Evolutionary conservation across 2,329 filamentous ascomycete species (phyloP).

Genomic region (Fusarium liriodendri): DNA sequence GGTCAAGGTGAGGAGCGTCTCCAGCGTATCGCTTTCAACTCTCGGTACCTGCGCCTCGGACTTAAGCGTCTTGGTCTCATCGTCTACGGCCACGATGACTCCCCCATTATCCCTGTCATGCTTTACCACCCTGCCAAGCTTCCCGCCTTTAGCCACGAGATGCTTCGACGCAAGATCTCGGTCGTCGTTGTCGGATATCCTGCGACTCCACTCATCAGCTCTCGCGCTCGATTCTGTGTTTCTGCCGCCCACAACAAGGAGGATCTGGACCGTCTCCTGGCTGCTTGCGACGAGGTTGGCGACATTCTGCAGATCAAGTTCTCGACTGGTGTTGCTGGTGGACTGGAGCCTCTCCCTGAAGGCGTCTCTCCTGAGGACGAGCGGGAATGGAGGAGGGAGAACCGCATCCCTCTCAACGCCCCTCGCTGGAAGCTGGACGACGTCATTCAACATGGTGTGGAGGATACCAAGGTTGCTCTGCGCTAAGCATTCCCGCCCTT

Average conservation of each 20-base stretch:
- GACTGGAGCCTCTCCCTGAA: slow-evolving; percentile 79
- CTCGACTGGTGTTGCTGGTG: slow-evolving; percentile 94
- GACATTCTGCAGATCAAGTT: slow-evolving; percentile 95
- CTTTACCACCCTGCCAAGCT: slow-evolving; percentile 99
- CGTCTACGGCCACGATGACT: slow-evolving; percentile 97
- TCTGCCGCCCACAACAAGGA: slow-evolving; percentile 98
- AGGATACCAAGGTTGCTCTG: slow-evolving; percentile 79
- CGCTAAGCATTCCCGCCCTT: slow-evolving; percentile 58
- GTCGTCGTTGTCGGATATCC: slow-evolving; percentile 98
- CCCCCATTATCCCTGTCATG: slow-evolving; percentile 92
- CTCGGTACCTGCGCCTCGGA: slow-evolving; percentile 94
- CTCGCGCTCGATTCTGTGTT: slow-evolving; percentile 94
- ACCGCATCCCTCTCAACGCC: slow-evolving; percentile 75
- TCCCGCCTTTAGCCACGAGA: slow-evolving; percentile 97
- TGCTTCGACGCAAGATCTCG: slow-evolving; percentile 97
- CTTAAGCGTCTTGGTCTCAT: slow-evolving; percentile 97
- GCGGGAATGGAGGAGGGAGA: slow-evolving; percentile 71
- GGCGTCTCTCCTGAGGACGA: slow-evolving; percentile 79
- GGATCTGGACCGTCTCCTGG: slow-evolving; percentile 88
- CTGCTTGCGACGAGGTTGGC: slow-evolving; percentile 92
- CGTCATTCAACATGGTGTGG: slow-evolving; percentile 78
- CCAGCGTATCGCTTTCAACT: slow-evolving; percentile 97
- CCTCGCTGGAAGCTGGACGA: slow-evolving; percentile 90
- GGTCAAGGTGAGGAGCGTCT: slow-evolving; percentile 96
- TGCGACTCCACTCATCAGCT: slow-evolving; percentile 93